Evolutionary conservation across 2,329 filamentous ascomycete species (phyloP), one percentile per base, ranked within the genome.

Genomic region (Chalara sp.): DNA sequence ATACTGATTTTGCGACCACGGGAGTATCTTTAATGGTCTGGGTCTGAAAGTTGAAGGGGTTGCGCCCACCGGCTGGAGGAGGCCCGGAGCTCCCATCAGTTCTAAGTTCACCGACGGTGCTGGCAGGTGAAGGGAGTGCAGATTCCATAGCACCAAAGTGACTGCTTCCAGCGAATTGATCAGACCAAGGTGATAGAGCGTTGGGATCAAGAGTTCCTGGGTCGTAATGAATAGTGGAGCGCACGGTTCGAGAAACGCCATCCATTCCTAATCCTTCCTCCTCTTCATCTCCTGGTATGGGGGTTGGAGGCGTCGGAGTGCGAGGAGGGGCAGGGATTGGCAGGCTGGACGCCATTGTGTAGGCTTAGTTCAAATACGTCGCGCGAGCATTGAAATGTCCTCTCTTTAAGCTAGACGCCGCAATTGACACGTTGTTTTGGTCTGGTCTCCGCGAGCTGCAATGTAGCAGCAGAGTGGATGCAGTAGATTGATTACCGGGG

Each of bases 1-100:
- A 31, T 73, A 90, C 86, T 58, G 88, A 86, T 73, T 90, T 92
- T 51, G 71, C 62, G 52, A 90, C 79, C 31, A 49, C 53, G 3
- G 87, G 86, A 13, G 78, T 77, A 56, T 86, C 86, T 12, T 86
- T 84, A 65, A 90, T 85, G 44, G 83, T 78, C 65, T 87, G 84
- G 1, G 92, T 87, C 70, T 95, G 83, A 70, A 97, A 97, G 71
- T 97, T 97, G 80, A 99, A 97, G 1, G 92, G 92, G 58, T 84
- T 87, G 51, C 71, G 72, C 12, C 49, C 21, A 13, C 66, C 67
- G 28, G 57, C 61, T 35, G 55, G 56, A 32, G 55, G 55, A 28
- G 55, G 47, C 32, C 50, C 56, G 39, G 69, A 69, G 8, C 66
- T 63, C n/a, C 65, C 57, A 42, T 65, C 64, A 44, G 49, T 57